Percentiles rank a stretch among this genome's conserved stretches.
phyloP scores from a whole-genome alignment of 2,329 filamentous ascomycete genomes.

The Neoarthrinium moseri region DNA sequence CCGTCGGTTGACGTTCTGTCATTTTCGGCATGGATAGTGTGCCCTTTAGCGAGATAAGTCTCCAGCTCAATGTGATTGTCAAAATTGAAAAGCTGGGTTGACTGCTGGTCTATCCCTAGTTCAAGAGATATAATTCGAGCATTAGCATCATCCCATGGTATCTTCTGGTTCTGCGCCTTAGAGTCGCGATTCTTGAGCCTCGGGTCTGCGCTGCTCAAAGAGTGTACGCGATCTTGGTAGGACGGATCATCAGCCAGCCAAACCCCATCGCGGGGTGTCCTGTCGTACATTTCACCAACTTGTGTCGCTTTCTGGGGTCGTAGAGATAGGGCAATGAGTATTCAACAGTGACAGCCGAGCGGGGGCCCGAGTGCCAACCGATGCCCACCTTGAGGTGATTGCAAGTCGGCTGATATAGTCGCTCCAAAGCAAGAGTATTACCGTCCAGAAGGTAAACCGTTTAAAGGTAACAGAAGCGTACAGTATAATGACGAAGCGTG shows the following conservation, averaged over 20 bases:
- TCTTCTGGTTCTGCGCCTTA: neutral
- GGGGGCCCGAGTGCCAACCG: no score
- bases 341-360: no score
- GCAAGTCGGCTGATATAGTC: no score
- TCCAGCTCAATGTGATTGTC: neutral
- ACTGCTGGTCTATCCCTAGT: neutral
- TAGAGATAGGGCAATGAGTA: neutral
- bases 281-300: neutral
- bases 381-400: no score
- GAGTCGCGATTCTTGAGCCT: neutral
- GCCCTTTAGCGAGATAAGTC: neutral
- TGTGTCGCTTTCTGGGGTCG: neutral
- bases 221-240: neutral
- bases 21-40: neutral
- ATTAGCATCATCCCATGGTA: neutral
- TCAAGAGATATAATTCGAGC: neutral
- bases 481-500: no score
- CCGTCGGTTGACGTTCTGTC: no score
- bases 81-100: neutral
- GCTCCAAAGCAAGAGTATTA: no score
- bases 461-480: no score
- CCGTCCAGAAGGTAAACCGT: no score
- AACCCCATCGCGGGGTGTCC: neutral
- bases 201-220: neutral
- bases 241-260: neutral